Base-by-base conservation (phyloP, 1,284 basidiomycete genomes). In the Neolentinus lepideus region DNA sequence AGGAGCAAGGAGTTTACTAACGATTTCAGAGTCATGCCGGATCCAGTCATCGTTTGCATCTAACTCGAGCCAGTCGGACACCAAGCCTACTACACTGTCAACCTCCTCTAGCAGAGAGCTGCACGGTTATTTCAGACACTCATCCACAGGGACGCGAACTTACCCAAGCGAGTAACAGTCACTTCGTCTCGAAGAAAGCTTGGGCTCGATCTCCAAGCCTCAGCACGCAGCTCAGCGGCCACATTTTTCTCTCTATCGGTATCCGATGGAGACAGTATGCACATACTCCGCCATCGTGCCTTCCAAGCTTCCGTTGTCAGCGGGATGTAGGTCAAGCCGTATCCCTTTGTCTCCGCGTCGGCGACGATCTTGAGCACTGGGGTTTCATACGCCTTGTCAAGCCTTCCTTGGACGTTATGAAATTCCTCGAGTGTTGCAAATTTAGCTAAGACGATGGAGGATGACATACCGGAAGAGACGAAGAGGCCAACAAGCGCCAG, bases 11-110 rank as follows among this genome's bases (percentile, higher is more conserved):
- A 53, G 56, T 22, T 12, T 46, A 77, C 87, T 69, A 69, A 94
- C 93, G 57, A 97, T 88, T 73, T 98, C 97, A 53, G 94, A 90
- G 67, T 99, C 97, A 63, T 96, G 91, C 48, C 97, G 84, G 57
- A 99, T 89, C 75, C 95, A 95, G 66, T 95, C 92, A 70, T 98
- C 94, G 1, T 81, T 75, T 11, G 93, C 88, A 72, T 99, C 97
- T 43, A 99, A 78, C 69, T 98, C 93, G 11, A 99, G 78, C 97
- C 97, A 99, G 57, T 92, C 90, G 14, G 94, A 93, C 9, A 90
- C 79, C 64, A 97, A 79, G 2, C 80, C 88, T 19, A 91, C 81
- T 22, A 92, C 75, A 33, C 80, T 80, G 57, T 91, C 86, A 1
- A 90, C 86, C 68, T 99, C 95, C 68, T 96, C 93, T 93, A 36